Base-by-base conservation (phyloP, 306 rosid species). In the Malus sylvestris region DNA sequence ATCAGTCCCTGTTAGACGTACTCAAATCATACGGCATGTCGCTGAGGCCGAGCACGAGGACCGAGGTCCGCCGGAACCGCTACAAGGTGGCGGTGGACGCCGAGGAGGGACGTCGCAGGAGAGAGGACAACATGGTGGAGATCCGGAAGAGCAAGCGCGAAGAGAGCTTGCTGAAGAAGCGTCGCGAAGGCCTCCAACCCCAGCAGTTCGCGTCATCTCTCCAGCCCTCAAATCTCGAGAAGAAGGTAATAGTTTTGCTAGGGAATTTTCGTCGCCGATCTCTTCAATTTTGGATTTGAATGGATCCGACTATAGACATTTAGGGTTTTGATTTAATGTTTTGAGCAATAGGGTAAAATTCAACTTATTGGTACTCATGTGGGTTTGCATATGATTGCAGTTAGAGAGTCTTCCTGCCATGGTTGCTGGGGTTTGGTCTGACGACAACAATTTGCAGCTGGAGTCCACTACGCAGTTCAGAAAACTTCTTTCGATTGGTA, bases 51-150 rank as follows among this genome's bases (percentile, higher is more conserved):
- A 91, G 74, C 86, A 87, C 89, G 19, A 91, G 95, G 82, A 87
- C 95, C 14, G 96, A 93, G 84, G 93, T 89, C 76, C 98, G 98
- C 80, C 95, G 98, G 75, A 93, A 89, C 93, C 83, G 98, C 30
- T 93, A 93, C 89, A 93, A 93, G 88, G 96, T 89, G 71, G 88
- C 95, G 9, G 98, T 93, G 33, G 96, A 91, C 68, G 96, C 98
- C 32, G 98, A 93, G 5, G 98, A 93, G 76, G 96, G 98, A 18
- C 98, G 98, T 68, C 87, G 98, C 49, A 53, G 98, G 78, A 83
- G 98, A 65, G 98, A 93, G 83, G 98, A 93, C 81, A 89, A 91
- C 75, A 84, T 91, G 93, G 98, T 91, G 15, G 98, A 93, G 96
- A 93, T 93, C 90, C 93, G 98, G 1, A 93, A 93, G 88, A 93